Evolutionary conservation across 257 asterid genomes (phyloP).

Genomic region (Sherardia arvensis): DNA sequence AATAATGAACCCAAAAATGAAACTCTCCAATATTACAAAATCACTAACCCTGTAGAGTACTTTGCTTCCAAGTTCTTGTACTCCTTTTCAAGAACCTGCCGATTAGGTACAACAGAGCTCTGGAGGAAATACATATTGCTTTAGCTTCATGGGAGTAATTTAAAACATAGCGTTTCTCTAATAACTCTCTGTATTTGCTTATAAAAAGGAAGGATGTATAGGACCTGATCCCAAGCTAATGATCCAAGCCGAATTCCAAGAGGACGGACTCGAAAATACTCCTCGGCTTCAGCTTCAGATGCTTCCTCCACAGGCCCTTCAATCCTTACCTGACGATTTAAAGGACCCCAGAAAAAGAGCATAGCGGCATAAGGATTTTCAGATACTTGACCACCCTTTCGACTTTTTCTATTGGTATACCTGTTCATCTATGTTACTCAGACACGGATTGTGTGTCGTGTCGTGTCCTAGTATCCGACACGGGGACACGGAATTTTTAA

Average conservation of each 20-base stretch:
- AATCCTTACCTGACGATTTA: slow-evolving; percentile 47
- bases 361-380: slow-evolving; percentile 39
- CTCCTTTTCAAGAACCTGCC: slow-evolving; percentile 22
- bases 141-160: too few species aligned
- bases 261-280: slow-evolving; percentile 42
- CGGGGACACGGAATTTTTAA: too few species aligned
- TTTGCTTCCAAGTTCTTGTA: slow-evolving; percentile 30
- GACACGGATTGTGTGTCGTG: too few species aligned
- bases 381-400: slow-evolving; percentile 31
- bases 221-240: slow-evolving; percentile 35
- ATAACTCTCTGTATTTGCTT: not conserved
- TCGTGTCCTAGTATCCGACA: too few species aligned
- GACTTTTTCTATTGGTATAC: slow-evolving; percentile 38
- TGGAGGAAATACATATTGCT: not conserved
- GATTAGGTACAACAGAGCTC: slow-evolving; percentile 30
- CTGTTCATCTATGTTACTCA: too few species aligned
- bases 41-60: slow-evolving; percentile 32
- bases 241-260: slow-evolving; percentile 42
- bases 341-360: slow-evolving; percentile 39
- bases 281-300: slow-evolving; percentile 40
- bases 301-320: slow-evolving; percentile 43
- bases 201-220: too few species aligned
- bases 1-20: too few species aligned
- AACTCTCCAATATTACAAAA: not conserved
- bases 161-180: not conserved